Conservation (phyloP, 768 basidiomycete species). For the Coprinopsis marcescibilis region DNA sequence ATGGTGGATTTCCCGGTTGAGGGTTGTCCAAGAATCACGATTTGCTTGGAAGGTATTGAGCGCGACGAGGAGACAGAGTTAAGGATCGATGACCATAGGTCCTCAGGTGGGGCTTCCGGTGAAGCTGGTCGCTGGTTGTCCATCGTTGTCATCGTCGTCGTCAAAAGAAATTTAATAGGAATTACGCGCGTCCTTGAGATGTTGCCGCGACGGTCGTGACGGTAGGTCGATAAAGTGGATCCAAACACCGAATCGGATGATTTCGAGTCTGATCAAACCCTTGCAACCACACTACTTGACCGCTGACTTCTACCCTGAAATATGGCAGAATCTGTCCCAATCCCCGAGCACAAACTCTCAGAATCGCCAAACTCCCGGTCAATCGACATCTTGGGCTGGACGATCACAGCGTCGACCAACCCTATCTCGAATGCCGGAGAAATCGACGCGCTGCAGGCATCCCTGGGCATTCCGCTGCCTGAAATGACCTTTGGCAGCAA, state of each 20-base stretch:
- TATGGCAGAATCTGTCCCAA: constrained; percentile 17
- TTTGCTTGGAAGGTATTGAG: constrained; percentile 80
- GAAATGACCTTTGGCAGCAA: constrained; percentile 98
- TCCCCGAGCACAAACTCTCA: constrained; percentile 60
- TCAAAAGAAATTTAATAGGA: too few relatives aligned
- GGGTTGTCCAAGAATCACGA: constrained; percentile 78
- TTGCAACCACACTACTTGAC: constrained; percentile 2
- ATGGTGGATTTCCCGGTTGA: constrained; percentile 75
- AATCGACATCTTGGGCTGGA: constrained; percentile 66
- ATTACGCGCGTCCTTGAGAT: too few relatives aligned
- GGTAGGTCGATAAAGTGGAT: too few relatives aligned
- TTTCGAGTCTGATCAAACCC: neutral
- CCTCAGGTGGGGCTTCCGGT: constrained; percentile 68
- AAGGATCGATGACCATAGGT: constrained; percentile 91
- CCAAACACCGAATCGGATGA: too few relatives aligned
- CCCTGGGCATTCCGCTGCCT: constrained; percentile 74
- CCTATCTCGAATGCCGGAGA: constrained; percentile 78
- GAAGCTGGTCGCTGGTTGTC: constrained; percentile 55
- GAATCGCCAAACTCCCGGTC: constrained; percentile 66
- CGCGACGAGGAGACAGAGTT: constrained; percentile 80
- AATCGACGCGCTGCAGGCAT: constrained; percentile 60
- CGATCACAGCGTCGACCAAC: constrained; percentile 62
- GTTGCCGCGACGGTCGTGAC: neutral
- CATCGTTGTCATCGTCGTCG: constrained; percentile 19
- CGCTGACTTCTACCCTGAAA: constrained; percentile 33